Conservation (phyloP, 2,329 filamentous ascomycete genomes). For the Xylariaceae sp. region DNA sequence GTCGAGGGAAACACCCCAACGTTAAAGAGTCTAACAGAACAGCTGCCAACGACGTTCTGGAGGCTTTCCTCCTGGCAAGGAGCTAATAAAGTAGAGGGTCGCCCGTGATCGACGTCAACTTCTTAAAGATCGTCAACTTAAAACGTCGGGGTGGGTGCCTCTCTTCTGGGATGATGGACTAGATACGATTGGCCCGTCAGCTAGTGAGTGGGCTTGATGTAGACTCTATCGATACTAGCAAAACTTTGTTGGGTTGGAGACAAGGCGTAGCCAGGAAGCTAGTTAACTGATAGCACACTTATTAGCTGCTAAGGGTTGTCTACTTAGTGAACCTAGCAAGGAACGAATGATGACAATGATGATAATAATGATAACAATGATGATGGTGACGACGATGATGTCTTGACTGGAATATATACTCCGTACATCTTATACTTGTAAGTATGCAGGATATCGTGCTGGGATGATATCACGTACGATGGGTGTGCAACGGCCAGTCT, state of each 20-base stretch:
- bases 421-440: no score
- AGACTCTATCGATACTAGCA: constrained; percentile 20
- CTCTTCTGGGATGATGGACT: constrained; percentile 18
- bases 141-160: constrained; percentile 25
- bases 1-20: constrained; percentile 15
- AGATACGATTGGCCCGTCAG: constrained; percentile 24
- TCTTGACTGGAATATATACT: no score
- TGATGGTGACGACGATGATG: no score
- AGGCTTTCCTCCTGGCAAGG: constrained; percentile 9
- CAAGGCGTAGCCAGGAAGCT: constrained; percentile 2
- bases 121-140: constrained; percentile 27
- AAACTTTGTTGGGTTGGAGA: constrained; percentile 20
- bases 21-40: constrained; percentile 14
- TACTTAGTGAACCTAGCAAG: constrained; percentile 12
- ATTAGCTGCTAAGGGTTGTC: no score
- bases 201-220: constrained; percentile 23
- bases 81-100: constrained; percentile 21
- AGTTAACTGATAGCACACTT: not conserved
- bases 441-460: constrained; percentile 13
- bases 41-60: constrained; percentile 21
- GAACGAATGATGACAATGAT: constrained; percentile 4
- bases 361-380: no score
- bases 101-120: constrained; percentile 29
- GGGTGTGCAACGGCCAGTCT: constrained; percentile 23
- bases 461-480: constrained; percentile 17